Base-by-base conservation (phyloP, 768 basidiomycete genomes). In the Coprinellus micaceus region DNA sequence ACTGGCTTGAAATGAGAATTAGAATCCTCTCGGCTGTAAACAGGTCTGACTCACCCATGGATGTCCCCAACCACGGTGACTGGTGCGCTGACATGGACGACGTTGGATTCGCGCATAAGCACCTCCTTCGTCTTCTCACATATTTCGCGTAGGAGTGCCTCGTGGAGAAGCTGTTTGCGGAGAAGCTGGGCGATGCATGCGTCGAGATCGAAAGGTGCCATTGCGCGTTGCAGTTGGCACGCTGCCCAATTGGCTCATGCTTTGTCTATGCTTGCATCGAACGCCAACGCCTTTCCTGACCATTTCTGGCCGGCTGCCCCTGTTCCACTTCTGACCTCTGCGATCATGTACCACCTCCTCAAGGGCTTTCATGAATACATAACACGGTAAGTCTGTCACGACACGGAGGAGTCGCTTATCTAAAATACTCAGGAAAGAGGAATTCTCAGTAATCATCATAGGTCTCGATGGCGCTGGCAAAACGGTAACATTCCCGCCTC, bases 71-170 rank as follows among this genome's bases (percentile, higher is more conserved):
- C 97, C 26, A 99, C 97, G 1, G 97, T 99, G 33, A 98, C 94
- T 19, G 97, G 97, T 4, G 96, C 90, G 60, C 85, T 89, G 62
- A 99, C 89, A 66, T 98, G 97, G 6, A 98, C 94, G 56, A 99
- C 97, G 66, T 99, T 99, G 57, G 91, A 94, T 76, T 99, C 97
- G 59, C 94, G 80, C 97, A 98, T 98, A 56, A 99, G 86, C 0
- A 99, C 93, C 69, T 99, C 97, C 69, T 98, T 99, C 15, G 96
- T 97, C 76, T 98, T 98, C 67, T 97, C 96, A 79, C 97, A 98
- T 82, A 99, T 98, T 79, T 99, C 96, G 50, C 94, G 88, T 43
- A 99, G 72, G 25, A 98, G 80, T 1, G 93, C 89, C 74, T 98
- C 96, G 64, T 95, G 95, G 4, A 99, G 78, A 13, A 99, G 85